Base-by-base conservation (phyloP, 257 asterid species). In the Jacaranda copaia region DNA sequence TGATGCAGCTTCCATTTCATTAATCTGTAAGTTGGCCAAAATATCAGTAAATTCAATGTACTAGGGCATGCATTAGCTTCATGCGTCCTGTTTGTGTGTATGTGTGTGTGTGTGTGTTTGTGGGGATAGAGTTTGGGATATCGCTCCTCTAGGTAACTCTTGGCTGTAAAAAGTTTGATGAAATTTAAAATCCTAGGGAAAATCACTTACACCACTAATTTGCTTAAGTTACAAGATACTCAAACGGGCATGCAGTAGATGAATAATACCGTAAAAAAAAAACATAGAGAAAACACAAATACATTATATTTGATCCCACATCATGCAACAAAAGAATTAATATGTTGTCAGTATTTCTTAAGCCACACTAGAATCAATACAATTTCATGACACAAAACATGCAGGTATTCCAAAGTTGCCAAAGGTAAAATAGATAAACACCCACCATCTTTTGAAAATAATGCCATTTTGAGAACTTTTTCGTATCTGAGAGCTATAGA, bases 1-100 rank as follows among this genome's bases (percentile, higher is more conserved):
- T 18, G 94, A 80, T 10, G 82, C 79, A 80, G 83, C 65, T 74
- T 88, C 89, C 15, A 85, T 91, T 84, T 87, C 92, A 69, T 79
- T 78, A 64, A 82, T 71, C 98, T 93, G 91, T 72, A 70, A 66
- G 40, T 68, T 62, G 43, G 68, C 53, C 42, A 40, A 55, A 49
- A 72, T 52, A 65, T 57, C 72, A 64, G 71, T 45, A 48, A 32
- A 58, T 12, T 5, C 32, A 25, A 2, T 25, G 32, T 25, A 25
- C 32, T 25, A 0, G 32, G 32, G 32, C 32, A 25, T 25, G 32
- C 32, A 25, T 25, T 25, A 25, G 32, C 32, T 25, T 25, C 32
- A 25, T 25, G 32, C 32, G 32, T 25, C 32, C 2, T 25, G 32
- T 25, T 25, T 25, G 32, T 25, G 1, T 25, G 32, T 25, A 2